Percentiles rank a stretch among this genome's conserved stretches.
These are phyloP conservation scores for Ceratocystis lukuohia DNA, from an alignment of 2,329 filamentous ascomycete genomes.

Conservation along the genomic window DNA sequence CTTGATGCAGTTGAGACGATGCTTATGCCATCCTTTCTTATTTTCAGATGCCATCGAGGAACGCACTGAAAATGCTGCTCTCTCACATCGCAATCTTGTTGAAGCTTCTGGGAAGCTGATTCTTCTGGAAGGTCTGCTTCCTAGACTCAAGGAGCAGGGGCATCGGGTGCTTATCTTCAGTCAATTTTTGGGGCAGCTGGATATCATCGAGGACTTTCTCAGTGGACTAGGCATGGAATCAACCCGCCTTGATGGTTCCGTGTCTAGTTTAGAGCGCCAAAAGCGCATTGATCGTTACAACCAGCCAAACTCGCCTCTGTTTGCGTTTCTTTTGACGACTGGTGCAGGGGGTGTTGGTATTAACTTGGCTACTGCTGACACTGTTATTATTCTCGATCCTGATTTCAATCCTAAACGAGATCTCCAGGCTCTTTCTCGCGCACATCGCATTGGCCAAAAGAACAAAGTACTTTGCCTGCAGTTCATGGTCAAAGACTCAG, in stretches of 20 bases:
- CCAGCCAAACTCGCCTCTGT: constrained; percentile 64
- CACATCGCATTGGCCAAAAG: constrained; percentile 91
- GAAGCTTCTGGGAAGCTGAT: constrained; percentile 86
- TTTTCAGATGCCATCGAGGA: constrained; percentile 89
- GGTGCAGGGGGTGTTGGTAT: constrained; percentile 93
- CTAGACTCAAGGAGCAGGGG: constrained; percentile 70
- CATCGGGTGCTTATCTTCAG: constrained; percentile 92
- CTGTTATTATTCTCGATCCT: constrained; percentile 91
- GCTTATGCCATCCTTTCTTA: constrained; percentile 88
- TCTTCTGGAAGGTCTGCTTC: constrained; percentile 70
- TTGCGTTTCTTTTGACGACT: constrained; percentile 86
- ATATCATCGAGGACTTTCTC: constrained; percentile 86
- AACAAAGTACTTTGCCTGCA: constrained; percentile 95
- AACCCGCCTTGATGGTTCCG: constrained; percentile 72
- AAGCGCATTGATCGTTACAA: constrained; percentile 92
- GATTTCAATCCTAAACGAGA: constrained; percentile 99
- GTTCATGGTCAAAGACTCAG: constrained; percentile 74
- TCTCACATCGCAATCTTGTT: constrained; percentile 67
- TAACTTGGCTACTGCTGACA: constrained; percentile 92
- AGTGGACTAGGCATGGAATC: constrained; percentile 58
- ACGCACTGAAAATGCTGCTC: constrained; percentile 44
- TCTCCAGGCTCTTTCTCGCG: constrained; percentile 84
- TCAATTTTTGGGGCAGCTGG: constrained; percentile 79
- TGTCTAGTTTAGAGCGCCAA: constrained; percentile 76
- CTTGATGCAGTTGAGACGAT: constrained; percentile 86